These are phyloP conservation scores for Grosmannia huntii DNA, from an alignment of 2,329 filamentous ascomycete genomes.

Conservation along the genomic window DNA sequence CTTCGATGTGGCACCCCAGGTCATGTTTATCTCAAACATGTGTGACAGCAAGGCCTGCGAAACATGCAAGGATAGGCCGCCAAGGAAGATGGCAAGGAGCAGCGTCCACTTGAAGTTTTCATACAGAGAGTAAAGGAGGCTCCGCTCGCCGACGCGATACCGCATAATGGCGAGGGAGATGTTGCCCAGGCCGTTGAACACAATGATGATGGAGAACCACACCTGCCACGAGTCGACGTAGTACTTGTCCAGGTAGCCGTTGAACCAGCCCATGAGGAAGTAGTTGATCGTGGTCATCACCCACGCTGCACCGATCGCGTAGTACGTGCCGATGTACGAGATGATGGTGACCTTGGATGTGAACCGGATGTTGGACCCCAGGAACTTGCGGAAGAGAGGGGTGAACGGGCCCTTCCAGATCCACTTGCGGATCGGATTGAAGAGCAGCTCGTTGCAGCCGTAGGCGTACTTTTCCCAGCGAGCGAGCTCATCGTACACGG, in stretches of 20 bases:
- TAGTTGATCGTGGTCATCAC: constrained; percentile 62
- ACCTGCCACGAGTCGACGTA: constrained; percentile 69
- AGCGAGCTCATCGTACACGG: constrained; percentile 72
- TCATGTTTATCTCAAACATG: constrained; percentile 79
- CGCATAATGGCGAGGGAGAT: constrained; percentile 59
- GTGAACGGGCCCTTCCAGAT: constrained; percentile 63
- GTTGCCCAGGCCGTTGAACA: constrained; percentile 66
- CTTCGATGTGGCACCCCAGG: constrained; percentile 74
- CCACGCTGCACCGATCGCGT: constrained; percentile 66
- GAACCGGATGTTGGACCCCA: constrained; percentile 60
- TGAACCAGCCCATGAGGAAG: constrained; percentile 65
- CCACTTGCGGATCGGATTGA: constrained; percentile 67
- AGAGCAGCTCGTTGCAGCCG: constrained; percentile 70
- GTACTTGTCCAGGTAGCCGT: constrained; percentile 67
- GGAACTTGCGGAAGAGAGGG: constrained; percentile 61
- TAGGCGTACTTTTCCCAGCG: constrained; percentile 84
- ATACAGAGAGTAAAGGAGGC: constrained; percentile 40
- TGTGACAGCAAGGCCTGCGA: constrained; percentile 68
- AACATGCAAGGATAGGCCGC: constrained; percentile 69
- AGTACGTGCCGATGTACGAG: constrained; percentile 70
- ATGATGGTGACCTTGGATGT: constrained; percentile 65
- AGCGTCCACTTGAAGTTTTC: constrained; percentile 65
- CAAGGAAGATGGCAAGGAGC: constrained; percentile 67
- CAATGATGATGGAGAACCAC: constrained; percentile 68
- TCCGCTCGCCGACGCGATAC: constrained; percentile 54